Percentiles rank a stretch among this genome's conserved stretches.
Evolutionary conservation across 805 yeast species (phyloP).

Genomic region (Saccharomycopsis selenospora): DNA sequence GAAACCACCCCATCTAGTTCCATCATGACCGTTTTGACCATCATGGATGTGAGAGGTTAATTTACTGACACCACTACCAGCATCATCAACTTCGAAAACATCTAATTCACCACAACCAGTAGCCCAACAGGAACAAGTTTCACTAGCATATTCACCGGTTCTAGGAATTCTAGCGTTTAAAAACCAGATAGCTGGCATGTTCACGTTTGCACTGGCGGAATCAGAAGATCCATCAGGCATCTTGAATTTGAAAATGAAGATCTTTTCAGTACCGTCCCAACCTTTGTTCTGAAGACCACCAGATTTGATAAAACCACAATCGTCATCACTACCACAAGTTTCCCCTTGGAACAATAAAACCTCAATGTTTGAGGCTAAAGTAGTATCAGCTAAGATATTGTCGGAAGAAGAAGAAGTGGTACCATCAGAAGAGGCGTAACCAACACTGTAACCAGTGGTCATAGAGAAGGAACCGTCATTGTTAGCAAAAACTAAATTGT

Average conservation of each 20-base stretch:
- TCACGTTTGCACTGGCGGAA: conserved; percentile 52
- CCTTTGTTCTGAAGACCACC: conserved; percentile 94
- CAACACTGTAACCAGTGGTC: conserved; percentile 86
- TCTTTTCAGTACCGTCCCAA: conserved; percentile 75
- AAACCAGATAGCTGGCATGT: conserved; percentile 98
- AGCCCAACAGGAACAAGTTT: conserved; percentile 89
- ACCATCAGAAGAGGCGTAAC: conserved; percentile 77
- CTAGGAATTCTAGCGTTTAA: conserved; percentile 95
- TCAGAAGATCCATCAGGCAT: conserved; percentile 73
- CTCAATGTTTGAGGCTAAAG: conserved; percentile 69
- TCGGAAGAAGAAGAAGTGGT: conserved; percentile 63
- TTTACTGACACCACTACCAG: conserved; percentile 55
- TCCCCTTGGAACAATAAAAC: conserved; percentile 71
- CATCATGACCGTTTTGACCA: conserved; percentile 56
- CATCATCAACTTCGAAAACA: conserved; percentile 75
- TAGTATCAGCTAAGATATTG: conserved; percentile 58
- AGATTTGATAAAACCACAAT: conserved; percentile 81
- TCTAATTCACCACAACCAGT: conserved; percentile 98
- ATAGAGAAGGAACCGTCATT: conserved; percentile 87
- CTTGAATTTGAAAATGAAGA: conserved; percentile 86
- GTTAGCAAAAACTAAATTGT: conserved; percentile 61
- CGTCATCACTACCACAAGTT: conserved; percentile 44
- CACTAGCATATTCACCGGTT: conserved; percentile 85
- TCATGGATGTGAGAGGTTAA: conserved; percentile 78
- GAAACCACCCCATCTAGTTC: conserved; percentile 55